Conservation (phyloP, 2,329 filamentous ascomycete genomes). For the Neonectria magnoliae region DNA sequence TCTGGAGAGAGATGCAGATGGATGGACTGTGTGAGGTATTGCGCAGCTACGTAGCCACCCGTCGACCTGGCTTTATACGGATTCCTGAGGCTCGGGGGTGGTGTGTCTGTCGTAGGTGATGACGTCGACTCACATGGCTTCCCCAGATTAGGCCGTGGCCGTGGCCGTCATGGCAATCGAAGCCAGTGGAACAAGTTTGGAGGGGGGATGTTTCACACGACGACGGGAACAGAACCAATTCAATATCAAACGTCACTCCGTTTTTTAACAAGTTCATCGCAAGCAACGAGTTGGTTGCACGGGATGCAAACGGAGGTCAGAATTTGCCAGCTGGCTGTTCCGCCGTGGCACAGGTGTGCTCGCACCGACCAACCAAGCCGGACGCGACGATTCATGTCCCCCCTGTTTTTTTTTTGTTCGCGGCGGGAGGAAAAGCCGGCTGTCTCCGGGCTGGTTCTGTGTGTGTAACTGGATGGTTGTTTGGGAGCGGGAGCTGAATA, state of each 20-base stretch:
- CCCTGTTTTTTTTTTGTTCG: not conserved
- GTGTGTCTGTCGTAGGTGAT: conserved; percentile 32
- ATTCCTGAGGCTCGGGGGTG: conserved; percentile 2
- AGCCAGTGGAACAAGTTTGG: not conserved
- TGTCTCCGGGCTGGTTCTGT: not conserved
- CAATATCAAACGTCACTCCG: not conserved
- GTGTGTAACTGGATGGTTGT: not conserved
- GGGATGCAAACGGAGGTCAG: not conserved
- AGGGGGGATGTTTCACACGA: conserved; percentile 5
- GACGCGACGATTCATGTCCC: not conserved
- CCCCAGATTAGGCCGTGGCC: conserved; percentile 4
- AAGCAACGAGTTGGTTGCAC: not conserved
- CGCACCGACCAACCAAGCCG: not conserved
- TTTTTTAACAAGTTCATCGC: no score
- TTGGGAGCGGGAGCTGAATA: no score
- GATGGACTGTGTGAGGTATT: not conserved
- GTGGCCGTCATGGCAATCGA: conserved; percentile 3
- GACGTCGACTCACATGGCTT: conserved; percentile 42
- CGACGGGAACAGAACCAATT: not conserved
- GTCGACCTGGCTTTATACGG: not conserved
- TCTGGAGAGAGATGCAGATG: not conserved
- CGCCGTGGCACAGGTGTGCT: not conserved
- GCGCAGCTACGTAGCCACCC: not conserved
- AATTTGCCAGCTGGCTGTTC: not conserved
- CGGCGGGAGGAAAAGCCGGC: not conserved